Conservation (phyloP, 2,329 filamentous ascomycete genomes). For the Sclerotinia spermophila region DNA sequence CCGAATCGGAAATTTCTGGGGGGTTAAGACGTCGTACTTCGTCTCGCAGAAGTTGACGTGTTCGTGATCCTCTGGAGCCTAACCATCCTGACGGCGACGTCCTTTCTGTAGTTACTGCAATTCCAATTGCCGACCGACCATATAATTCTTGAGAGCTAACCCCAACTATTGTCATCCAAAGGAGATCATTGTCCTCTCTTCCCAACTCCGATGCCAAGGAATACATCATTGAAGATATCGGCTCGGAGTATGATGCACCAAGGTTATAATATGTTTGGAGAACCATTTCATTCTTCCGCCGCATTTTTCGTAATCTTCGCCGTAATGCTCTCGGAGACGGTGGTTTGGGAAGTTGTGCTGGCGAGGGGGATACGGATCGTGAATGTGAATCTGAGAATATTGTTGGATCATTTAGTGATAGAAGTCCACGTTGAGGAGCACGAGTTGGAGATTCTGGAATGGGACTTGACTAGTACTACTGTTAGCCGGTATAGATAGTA, state of each 20-base stretch:
- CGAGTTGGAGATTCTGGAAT: slow-evolving; percentile 63
- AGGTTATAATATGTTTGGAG: slow-evolving; percentile 80
- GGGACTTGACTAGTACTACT: slow-evolving; percentile 51
- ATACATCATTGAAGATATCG: slow-evolving; percentile 91
- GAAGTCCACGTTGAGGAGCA: slow-evolving; percentile 56
- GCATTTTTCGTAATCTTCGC: slow-evolving; percentile 68
- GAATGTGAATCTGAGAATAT: slow-evolving; percentile 42
- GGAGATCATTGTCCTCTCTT: slow-evolving; percentile 90
- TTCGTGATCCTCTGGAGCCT: slow-evolving; percentile 74
- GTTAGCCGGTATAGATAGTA: slow-evolving; percentile 25
- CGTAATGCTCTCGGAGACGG: slow-evolving; percentile 71
- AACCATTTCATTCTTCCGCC: slow-evolving; percentile 70
- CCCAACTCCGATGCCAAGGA: slow-evolving; percentile 92
- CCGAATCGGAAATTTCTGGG: slow-evolving; percentile 55
- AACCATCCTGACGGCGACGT: slow-evolving; percentile 67
- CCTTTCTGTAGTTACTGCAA: slow-evolving; percentile 61
- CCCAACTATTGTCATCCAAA: slow-evolving; percentile 94
- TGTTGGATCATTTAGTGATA: slow-evolving; percentile 50
- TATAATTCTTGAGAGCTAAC: slow-evolving; percentile 93
- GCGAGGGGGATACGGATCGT: slow-evolving; percentile 46
- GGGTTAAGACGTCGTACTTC: slow-evolving; percentile 94
- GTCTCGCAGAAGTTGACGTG: slow-evolving; percentile 82
- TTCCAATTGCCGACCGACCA: slow-evolving; percentile 76
- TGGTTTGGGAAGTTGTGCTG: slow-evolving; percentile 54
- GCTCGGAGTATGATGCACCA: slow-evolving; percentile 89